phyloP scores from a whole-genome alignment of 768 basidiomycete genomes.

The Kwoniella dendrophila region DNA sequence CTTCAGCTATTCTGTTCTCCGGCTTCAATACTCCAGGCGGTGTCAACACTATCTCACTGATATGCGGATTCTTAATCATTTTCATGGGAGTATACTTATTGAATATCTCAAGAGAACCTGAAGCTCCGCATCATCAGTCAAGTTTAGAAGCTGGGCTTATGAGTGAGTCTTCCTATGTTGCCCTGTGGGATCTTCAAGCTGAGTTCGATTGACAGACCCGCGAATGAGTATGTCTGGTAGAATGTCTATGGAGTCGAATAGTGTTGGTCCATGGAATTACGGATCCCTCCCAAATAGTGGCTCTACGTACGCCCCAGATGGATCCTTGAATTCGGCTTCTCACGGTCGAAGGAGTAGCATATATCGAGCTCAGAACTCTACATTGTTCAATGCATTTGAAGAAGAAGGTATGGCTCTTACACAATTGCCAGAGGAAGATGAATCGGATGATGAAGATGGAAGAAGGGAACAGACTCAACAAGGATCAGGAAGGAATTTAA shows the following conservation, averaged over 20 bases:
- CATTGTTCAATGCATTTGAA: conserved; percentile 73
- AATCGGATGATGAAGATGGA: conserved; percentile 60
- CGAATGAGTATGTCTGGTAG: conserved; percentile 79
- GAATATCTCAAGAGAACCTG: conserved; percentile 53
- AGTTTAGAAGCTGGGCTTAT: conserved; percentile 54
- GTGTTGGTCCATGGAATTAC: conserved; percentile 40
- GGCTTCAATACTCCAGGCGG: conserved; percentile 89
- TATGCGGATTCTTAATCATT: conserved; percentile 86
- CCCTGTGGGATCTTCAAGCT: not conserved
- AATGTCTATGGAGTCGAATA: conserved; percentile 66
- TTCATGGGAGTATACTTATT: conserved; percentile 79
- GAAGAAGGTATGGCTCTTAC: conserved; percentile 67
- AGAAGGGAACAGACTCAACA: conserved; percentile 9
- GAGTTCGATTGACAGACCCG: conserved; percentile 60
- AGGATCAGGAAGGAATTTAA: conserved; percentile 31
- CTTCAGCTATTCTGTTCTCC: conserved; percentile 94
- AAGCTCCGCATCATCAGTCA: conserved; percentile 48
- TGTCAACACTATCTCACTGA: conserved; percentile 78
- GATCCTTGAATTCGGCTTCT: conserved; percentile 56
- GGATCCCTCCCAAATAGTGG: conserved; percentile 33
- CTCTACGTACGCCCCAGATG: conserved; percentile 50
- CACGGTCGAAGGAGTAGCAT: conserved; percentile 71
- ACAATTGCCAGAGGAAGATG: conserved; percentile 69
- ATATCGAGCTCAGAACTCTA: conserved; percentile 67
- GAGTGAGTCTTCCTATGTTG: conserved; percentile 46